phyloP scores from a whole-genome alignment of 2,329 filamentous ascomycete genomes.

The Xylaria digitata region DNA sequence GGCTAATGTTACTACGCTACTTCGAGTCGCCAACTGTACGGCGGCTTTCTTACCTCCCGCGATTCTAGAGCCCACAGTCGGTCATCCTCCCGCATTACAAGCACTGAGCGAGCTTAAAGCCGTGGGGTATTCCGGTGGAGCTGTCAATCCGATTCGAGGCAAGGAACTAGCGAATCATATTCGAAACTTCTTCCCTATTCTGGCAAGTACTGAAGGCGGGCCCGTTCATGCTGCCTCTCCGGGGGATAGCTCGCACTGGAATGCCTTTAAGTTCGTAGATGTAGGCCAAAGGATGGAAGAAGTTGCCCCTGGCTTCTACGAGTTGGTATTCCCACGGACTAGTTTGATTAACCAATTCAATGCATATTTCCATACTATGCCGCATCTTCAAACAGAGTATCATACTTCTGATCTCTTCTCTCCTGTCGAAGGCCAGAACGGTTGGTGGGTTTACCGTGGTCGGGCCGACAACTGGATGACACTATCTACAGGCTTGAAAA shows the following conservation, averaged over 20 bases:
- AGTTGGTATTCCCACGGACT: constrained; percentile 45
- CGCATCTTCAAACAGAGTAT: constrained; percentile 22
- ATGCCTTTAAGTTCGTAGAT: constrained; percentile 41
- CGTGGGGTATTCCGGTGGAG: constrained; percentile 37
- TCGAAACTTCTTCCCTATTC: constrained; percentile 32
- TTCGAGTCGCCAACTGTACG: constrained; percentile 31
- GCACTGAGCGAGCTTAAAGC: constrained; percentile 28
- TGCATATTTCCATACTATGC: constrained; percentile 39
- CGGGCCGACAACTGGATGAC: constrained; percentile 56
- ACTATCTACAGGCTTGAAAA: constrained; percentile 54
- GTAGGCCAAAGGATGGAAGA: constrained; percentile 47
- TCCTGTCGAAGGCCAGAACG: constrained; percentile 20
- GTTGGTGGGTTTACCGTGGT: constrained; percentile 50
- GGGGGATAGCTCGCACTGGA: constrained; percentile 36
- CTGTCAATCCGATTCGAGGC: constrained; percentile 38
- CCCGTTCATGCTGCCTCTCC: constrained; percentile 28
- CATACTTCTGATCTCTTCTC: constrained; percentile 30
- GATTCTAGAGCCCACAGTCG: constrained; percentile 37
- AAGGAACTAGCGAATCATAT: constrained; percentile 33
- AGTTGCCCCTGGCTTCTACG: constrained; percentile 44
- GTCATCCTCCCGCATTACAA: constrained; percentile 34
- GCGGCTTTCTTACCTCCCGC: constrained; percentile 31
- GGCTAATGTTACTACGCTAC: constrained; percentile 33
- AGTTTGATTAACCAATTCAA: constrained; percentile 35
- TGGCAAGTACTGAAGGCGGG: constrained; percentile 40